Percentiles rank a stretch among this genome's conserved stretches.
Conservation (phyloP, 805 yeast species). For the Metschnikowia reukaufii region DNA sequence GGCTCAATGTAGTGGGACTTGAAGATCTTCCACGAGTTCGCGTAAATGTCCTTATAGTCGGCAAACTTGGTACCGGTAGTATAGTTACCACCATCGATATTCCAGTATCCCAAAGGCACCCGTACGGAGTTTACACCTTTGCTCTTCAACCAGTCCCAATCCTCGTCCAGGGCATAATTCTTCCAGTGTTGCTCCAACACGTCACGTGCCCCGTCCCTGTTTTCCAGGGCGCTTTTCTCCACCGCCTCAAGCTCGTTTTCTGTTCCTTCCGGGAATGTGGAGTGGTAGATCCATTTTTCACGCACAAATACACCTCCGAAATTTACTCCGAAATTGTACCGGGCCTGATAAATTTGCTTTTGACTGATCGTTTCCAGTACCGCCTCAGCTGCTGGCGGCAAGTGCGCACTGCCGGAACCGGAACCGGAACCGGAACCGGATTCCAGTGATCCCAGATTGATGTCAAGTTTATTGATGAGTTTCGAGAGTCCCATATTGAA, state of each 20-base stretch:
- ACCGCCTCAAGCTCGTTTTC: conserved; percentile 76
- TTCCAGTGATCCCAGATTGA: conserved; percentile 6
- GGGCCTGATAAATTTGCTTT: conserved; percentile 53
- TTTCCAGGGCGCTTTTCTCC: conserved; percentile 42
- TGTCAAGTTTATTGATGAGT: conserved; percentile 26
- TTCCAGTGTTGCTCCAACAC: conserved; percentile 67
- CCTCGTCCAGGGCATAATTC: conserved; percentile 59
- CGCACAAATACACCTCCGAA: conserved; percentile 77
- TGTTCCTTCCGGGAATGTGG: conserved; percentile 58
- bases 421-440: background rate
- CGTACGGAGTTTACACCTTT: conserved; percentile 78
- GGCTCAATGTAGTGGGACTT: conserved; percentile 51
- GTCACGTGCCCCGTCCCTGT: conserved; percentile 53
- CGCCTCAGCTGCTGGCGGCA: conserved; percentile 31
- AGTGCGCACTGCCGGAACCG: conserved; percentile 3
- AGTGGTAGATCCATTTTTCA: conserved; percentile 76
- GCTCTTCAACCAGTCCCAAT: conserved; percentile 73
- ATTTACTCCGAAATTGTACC: conserved; percentile 80
- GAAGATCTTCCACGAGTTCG: conserved; percentile 69
- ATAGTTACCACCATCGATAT: conserved; percentile 62
- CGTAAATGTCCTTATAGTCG: conserved; percentile 54
- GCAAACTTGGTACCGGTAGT: conserved; percentile 64
- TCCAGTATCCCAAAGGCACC: conserved; percentile 92
- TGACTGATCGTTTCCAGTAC: conserved; percentile 38
- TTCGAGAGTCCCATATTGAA: conserved; percentile 7